Base-by-base conservation (phyloP, 169 alveolate species). In the Cryptosporidium andersoni region DNA sequence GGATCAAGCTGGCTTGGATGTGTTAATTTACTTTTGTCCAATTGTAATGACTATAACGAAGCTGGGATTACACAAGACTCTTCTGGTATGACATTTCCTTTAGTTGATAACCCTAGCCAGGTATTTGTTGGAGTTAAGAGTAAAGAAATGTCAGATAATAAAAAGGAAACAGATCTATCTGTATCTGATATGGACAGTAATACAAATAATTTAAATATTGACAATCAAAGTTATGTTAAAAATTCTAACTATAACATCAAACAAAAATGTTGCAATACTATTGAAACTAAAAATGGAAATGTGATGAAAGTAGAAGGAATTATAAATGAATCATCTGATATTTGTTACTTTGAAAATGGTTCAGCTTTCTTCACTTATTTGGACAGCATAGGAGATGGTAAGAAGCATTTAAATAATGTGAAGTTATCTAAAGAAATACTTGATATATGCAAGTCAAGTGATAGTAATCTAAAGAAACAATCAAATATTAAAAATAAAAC, bases 21-120 rank as follows among this genome's bases (percentile, higher is more conserved):
- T 34, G 68, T 55, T 3, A 68, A 74, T 12, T 58, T n/a, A 51
- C 16, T 74, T 34, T 45, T 74, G 16, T 45, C 85, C 4, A 64
- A 16, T 56, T 74, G 85, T 62, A 74, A 60, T 42, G 67, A 58
- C 25, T 66, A 74, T 11, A 53, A 74, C 11, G 34, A 58, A 55
- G 51, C 60, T 11, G 67, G 60, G 40, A 48, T 58, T 2, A 56
- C 45, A 9, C 65, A 60, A 39, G 11, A 60, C 25, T 25, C 25
- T 25, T 25, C 25, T 25, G 0, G 0, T 25, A 25, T 25, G 25
- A 25, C 25, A 25, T 25, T 25, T 25, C 25, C 25, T 25, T 25
- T 25, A 25, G 25, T 0, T 25, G 25, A 25, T 25, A 25, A 25
- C 25, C 25, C 25, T 25, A 25, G 25, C 0, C 25, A 25, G 25